These are phyloP conservation scores for Pichia occidentalis DNA, from an alignment of 805 yeast species.

Conservation along the genomic window DNA sequence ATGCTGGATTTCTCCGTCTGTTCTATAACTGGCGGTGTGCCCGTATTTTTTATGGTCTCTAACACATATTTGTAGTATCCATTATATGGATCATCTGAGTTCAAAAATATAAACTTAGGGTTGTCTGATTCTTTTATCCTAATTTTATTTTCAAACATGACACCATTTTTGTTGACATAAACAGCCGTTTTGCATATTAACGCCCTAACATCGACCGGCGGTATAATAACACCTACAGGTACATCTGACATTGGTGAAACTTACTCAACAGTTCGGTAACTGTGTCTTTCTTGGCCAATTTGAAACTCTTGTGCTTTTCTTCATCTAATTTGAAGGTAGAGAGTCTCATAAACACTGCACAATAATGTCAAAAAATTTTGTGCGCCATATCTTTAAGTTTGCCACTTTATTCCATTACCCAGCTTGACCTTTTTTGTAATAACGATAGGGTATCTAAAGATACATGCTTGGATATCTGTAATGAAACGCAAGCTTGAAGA, in stretches of 20 bases:
- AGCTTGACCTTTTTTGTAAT: too few species aligned
- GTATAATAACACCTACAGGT: slow-evolving; percentile 41
- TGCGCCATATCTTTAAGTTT: too few species aligned
- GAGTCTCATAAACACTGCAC: too few species aligned
- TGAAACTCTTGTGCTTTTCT: too few species aligned
- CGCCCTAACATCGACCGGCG: slow-evolving; percentile 45
- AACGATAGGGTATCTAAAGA: too few species aligned
- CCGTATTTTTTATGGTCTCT: slow-evolving; percentile 26
- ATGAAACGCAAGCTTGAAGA: too few species aligned
- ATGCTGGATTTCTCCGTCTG: slow-evolving; percentile 1
- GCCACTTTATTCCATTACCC: too few species aligned
- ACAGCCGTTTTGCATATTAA: slow-evolving; percentile 66
- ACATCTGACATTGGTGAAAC: not conserved
- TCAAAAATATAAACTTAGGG: slow-evolving; percentile 59
- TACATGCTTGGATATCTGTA: too few species aligned
- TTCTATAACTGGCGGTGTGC: slow-evolving; percentile 16
- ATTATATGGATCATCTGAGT: slow-evolving; percentile 47
- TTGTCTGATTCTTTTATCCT: slow-evolving; percentile 38
- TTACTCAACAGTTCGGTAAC: too few species aligned
- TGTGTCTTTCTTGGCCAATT: too few species aligned
- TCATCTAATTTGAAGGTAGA: too few species aligned
- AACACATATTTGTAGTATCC: slow-evolving; percentile 50
- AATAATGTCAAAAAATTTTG: too few species aligned
- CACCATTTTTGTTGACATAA: slow-evolving; percentile 65
- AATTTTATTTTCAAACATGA: slow-evolving; percentile 54